These are phyloP conservation scores for Morella rubra DNA, from an alignment of 306 rosid species.

Conservation along the genomic window DNA sequence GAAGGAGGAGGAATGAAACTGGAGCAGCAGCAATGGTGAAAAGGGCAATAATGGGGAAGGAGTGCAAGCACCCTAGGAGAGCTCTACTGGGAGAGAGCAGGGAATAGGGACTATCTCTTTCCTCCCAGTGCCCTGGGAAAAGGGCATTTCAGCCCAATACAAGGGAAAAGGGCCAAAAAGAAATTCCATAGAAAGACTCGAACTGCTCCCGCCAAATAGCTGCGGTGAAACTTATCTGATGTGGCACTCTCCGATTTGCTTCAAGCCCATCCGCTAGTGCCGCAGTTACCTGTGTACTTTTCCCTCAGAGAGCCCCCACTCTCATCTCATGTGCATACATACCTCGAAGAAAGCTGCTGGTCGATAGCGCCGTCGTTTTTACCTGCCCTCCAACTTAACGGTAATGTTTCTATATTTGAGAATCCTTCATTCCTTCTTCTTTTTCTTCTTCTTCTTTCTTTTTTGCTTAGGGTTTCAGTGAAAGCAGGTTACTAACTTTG, in stretches of 20 bases:
- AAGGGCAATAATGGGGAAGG: too few species aligned
- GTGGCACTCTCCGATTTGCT: not conserved
- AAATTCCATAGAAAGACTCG: not conserved
- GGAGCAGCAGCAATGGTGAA: too few species aligned
- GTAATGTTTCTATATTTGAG: not conserved
- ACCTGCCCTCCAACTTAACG: not conserved
- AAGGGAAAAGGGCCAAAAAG: too few species aligned
- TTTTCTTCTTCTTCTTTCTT: not conserved
- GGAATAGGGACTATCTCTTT: too few species aligned
- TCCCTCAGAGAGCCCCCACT: not conserved
- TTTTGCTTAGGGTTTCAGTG: not conserved
- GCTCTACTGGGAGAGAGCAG: too few species aligned
- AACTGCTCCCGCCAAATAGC: not conserved
- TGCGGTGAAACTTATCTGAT: not conserved
- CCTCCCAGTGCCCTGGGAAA: too few species aligned
- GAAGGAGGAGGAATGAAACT: too few species aligned
- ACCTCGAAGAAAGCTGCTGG: not conserved
- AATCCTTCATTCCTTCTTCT: not conserved
- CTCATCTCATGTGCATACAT: not conserved
- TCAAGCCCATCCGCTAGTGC: not conserved
- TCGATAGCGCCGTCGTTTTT: not conserved
- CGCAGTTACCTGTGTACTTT: not conserved
- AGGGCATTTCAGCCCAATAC: too few species aligned
- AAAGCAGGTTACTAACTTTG: too few species aligned
- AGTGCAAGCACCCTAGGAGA: too few species aligned